Conservation (phyloP, 495 filamentous ascomycete species). For the Ramalina intermedia region DNA sequence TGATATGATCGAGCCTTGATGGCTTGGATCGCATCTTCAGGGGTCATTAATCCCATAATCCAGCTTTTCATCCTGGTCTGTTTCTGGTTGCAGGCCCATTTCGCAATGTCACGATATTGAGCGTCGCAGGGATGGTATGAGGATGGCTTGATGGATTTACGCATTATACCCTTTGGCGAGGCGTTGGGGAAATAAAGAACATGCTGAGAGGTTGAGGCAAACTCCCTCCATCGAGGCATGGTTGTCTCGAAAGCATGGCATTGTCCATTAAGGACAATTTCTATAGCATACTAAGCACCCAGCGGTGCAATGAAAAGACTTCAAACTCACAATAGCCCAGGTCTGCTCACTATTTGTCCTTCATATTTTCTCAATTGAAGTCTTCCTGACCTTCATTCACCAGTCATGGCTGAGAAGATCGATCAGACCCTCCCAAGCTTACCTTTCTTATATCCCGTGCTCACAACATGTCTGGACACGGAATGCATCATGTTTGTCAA, state of each 20-base stretch:
- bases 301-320: neutral
- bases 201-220: neutral
- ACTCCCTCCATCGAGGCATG: neutral
- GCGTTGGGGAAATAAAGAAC: conserved; percentile 3
- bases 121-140: no score
- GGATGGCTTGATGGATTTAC: neutral
- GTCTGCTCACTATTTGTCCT: neutral
- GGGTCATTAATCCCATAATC: conserved; percentile 20
- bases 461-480: no score
- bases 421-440: neutral
- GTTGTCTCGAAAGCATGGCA: neutral
- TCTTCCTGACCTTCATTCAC: no score
- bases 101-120: no score
- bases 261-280: neutral
- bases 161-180: conserved; percentile 12
- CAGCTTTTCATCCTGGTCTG: conserved; percentile 18
- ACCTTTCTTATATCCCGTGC: no score
- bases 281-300: neutral
- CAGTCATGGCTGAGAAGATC: neutral
- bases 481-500: no score
- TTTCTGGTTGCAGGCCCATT: neutral
- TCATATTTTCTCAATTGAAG: neutral
- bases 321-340: no score
- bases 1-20: conserved; percentile 50
- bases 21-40: conserved; percentile 9